These are phyloP conservation scores for Geosiphon pyriformis DNA, from an alignment of 192 early-diverging fungal genomes.

Conservation along the genomic window DNA sequence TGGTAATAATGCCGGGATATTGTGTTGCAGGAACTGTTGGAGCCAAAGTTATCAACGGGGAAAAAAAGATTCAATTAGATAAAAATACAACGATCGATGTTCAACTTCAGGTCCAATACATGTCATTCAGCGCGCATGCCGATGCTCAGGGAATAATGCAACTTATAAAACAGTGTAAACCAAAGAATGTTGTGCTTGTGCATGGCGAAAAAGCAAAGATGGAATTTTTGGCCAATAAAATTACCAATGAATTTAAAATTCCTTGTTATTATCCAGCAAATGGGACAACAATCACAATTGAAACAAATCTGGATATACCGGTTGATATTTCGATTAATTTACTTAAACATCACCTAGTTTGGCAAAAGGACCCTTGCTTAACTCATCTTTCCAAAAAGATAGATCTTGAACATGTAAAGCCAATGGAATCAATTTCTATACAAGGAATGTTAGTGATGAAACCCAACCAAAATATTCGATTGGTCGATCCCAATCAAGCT, in stretches of 20 bases:
- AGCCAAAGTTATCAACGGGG: constrained; percentile 83
- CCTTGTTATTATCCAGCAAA: constrained; percentile 87
- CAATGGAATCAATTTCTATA: constrained; percentile 36
- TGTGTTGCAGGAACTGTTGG: constrained; percentile 97
- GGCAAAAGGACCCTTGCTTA: constrained; percentile 25
- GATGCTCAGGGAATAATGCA: constrained; percentile 98
- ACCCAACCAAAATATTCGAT: constrained; percentile 31
- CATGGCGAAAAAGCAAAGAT: constrained; percentile 93
- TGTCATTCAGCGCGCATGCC: constrained; percentile 96
- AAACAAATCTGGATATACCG: constrained; percentile 61
- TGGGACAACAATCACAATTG: constrained; percentile 66
- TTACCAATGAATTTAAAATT: constrained; percentile 77
- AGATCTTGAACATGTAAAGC: constrained; percentile 18
- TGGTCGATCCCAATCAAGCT: constrained; percentile 33
- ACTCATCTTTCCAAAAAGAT: constrained; percentile 4
- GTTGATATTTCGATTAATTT: constrained; percentile 47
- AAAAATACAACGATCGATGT: constrained; percentile 67
- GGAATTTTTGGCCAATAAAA: constrained; percentile 73
- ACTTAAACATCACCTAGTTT: constrained; percentile 38
- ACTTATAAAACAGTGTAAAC: constrained; percentile 83
- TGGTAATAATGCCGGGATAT: constrained; percentile 97
- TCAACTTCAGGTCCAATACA: constrained; percentile 87
- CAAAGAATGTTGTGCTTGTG: constrained; percentile 86
- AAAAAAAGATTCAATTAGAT: constrained; percentile 83
- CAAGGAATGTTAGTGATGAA: constrained; percentile 42